A percentile compares a stretch with the other conserved stretches of the same genome.
These are phyloP conservation scores for Phytophthora citrophthora DNA, from an alignment of 352 stramenopile species.

Conservation along the genomic window DNA sequence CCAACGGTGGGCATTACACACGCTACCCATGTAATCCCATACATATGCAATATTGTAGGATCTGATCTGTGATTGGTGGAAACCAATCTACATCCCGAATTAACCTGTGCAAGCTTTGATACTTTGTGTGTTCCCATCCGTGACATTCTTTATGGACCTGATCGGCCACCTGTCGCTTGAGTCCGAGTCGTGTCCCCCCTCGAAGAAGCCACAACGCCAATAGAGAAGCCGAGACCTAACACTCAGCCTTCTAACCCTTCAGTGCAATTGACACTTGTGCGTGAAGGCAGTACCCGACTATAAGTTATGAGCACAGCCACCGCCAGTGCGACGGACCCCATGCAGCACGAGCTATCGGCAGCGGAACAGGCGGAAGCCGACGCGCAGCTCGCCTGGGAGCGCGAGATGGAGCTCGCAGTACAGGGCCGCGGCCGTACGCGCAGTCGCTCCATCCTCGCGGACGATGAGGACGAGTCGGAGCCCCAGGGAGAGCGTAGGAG, in stretches of 20 bases:
- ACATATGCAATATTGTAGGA: not conserved
- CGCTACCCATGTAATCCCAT: conserved; percentile 1
- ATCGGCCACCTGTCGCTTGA: conserved; percentile 13
- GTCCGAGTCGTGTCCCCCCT: conserved; percentile 6
- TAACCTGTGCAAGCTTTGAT: conserved; percentile 1
- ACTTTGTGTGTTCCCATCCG: not conserved
- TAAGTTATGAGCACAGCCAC: conserved; percentile 34
- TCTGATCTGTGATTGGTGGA: conserved; percentile 8
- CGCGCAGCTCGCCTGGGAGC: conserved; percentile 69
- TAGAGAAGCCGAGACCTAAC: conserved; percentile 5
- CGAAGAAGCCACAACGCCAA: conserved; percentile 26
- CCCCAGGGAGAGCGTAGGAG: not conserved
- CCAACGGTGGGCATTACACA: conserved; percentile 33
- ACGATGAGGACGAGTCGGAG: conserved; percentile 35
- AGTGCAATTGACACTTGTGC: conserved; percentile 1
- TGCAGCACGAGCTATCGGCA: conserved; percentile 7
- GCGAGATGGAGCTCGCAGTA: conserved; percentile 84
- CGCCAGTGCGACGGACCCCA: conserved; percentile 5
- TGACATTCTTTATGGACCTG: conserved; percentile 18
- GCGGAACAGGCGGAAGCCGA: conserved; percentile 55
- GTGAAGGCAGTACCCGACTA: conserved; percentile 12
- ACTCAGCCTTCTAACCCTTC: conserved; percentile 16
- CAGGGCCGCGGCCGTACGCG: conserved; percentile 74
- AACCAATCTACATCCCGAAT: not conserved
- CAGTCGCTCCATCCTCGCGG: conserved; percentile 81